These are phyloP conservation scores for Brassica juncea DNA, from an alignment of 345 rosid species.

Conservation along the genomic window DNA sequence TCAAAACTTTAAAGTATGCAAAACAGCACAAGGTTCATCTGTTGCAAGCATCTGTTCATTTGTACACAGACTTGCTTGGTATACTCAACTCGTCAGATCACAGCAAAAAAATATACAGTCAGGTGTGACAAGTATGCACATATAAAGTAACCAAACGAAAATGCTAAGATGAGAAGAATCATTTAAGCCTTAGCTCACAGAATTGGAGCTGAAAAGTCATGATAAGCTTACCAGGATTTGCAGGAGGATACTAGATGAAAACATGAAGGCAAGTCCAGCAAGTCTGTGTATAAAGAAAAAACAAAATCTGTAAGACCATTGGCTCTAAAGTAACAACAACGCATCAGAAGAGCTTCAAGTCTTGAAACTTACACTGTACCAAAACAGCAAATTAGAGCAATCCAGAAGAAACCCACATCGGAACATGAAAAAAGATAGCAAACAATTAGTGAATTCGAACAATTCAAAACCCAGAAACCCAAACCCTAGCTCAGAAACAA, in stretches of 20 bases:
- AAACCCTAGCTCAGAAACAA: slow-evolving; percentile 9
- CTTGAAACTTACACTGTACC: slow-evolving; percentile 67
- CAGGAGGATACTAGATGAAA: slow-evolving; percentile 80
- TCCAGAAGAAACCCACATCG: slow-evolving; percentile 28
- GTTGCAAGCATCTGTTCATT: neutral
- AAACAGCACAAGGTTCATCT: neutral
- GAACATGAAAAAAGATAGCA: slow-evolving; percentile 9
- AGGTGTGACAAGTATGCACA: neutral
- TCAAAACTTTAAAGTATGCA: slow-evolving; percentile 11
- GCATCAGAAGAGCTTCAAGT: slow-evolving; percentile 21
- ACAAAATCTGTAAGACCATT: neutral
- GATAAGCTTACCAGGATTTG: slow-evolving; percentile 69
- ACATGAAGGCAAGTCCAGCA: slow-evolving; percentile 97
- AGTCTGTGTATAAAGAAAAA: slow-evolving; percentile 52
- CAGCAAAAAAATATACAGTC: neutral
- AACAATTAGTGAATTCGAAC: slow-evolving; percentile 17
- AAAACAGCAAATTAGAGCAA: slow-evolving; percentile 23
- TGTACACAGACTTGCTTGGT: neutral
- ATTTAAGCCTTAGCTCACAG: neutral
- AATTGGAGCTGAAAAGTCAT: neutral
- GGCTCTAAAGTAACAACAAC: neutral
- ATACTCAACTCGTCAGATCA: neutral
- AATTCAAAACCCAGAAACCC: slow-evolving; percentile 14
- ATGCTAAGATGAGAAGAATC: slow-evolving; percentile 1
- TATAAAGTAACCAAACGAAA: neutral